Evolutionary conservation across 2,329 filamentous ascomycete genomes (phyloP).

Genomic region (Botryotinia globosa): DNA sequence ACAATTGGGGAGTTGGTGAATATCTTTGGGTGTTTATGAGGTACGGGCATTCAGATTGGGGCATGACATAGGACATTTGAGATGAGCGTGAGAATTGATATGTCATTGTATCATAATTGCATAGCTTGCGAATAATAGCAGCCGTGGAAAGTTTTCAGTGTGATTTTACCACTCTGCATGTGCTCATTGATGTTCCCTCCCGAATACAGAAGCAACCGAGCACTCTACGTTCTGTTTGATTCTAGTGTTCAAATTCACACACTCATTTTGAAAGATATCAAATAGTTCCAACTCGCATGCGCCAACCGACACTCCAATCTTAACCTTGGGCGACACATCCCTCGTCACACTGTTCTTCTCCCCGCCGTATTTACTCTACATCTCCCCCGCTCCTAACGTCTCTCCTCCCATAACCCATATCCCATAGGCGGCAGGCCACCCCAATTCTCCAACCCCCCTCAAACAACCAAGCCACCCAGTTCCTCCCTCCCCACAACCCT

Average conservation of each 20-base stretch:
- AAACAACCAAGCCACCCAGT: slow-evolving; percentile 63
- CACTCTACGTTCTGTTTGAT: background rate
- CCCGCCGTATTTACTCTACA: background rate
- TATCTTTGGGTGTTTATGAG: slow-evolving; percentile 29
- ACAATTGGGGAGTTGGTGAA: slow-evolving; percentile 28
- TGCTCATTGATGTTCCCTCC: background rate
- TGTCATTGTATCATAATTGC: slow-evolving; percentile 40
- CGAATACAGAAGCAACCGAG: background rate
- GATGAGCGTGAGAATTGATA: slow-evolving; percentile 22
- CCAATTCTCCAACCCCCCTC: slow-evolving; percentile 1
- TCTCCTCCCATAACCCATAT: background rate
- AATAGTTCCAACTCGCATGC: background rate
- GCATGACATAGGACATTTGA: slow-evolving; percentile 13
- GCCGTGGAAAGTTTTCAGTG: slow-evolving; percentile 14
- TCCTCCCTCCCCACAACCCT: slow-evolving; percentile 59
- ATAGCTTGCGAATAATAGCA: slow-evolving; percentile 33
- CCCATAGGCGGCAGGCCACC: slow-evolving; percentile 1
- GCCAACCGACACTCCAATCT: background rate
- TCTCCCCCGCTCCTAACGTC: slow-evolving; percentile 42
- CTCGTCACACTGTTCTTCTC: background rate
- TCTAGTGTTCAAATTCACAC: background rate
- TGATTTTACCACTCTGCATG: background rate
- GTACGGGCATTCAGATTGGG: slow-evolving; percentile 24
- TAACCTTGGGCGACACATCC: background rate
- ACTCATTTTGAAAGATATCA: background rate